Percentiles rank a stretch among this genome's conserved stretches.
Conservation (phyloP, 257 asterid species). For the Linaria vulgaris region DNA sequence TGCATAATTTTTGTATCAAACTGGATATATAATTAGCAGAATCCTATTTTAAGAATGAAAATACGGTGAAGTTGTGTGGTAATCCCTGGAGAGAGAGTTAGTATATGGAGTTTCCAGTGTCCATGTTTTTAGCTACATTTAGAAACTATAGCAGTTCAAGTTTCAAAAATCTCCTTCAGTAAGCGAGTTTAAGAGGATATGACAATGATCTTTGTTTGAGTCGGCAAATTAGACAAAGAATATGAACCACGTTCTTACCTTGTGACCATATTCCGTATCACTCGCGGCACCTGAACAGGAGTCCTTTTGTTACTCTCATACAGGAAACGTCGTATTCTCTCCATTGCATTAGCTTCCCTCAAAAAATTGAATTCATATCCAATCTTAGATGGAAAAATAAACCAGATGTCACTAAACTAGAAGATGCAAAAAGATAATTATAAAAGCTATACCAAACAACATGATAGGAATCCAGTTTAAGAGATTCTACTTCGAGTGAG, state of each 20-base stretch:
- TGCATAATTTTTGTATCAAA: constrained; percentile 18
- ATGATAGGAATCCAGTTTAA: too few species aligned
- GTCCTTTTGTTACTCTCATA: constrained; percentile 64
- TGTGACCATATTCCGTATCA: constrained; percentile 58
- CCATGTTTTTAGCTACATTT: not conserved
- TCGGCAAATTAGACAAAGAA: constrained; percentile 17
- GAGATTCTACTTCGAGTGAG: too few species aligned
- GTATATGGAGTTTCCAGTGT: too few species aligned
- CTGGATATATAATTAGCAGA: constrained; percentile 6
- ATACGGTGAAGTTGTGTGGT: not conserved
- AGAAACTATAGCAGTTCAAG: constrained; percentile 6
- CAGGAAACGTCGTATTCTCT: constrained; percentile 67
- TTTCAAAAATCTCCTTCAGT: constrained; percentile 3
- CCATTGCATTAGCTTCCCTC: constrained; percentile 98
- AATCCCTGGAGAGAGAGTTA: too few species aligned
- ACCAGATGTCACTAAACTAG: constrained; percentile 21
- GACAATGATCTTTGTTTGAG: not conserved
- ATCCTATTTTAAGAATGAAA: not conserved
- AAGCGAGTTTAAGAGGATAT: constrained; percentile 18
- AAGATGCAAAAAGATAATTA: not conserved
- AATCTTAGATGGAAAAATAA: constrained; percentile 52
- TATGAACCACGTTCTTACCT: constrained; percentile 46
- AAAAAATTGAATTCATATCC: constrained; percentile 86
- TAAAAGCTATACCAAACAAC: constrained; percentile 12
- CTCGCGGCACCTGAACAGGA: constrained; percentile 78